Evolutionary conservation across 306 rosid genomes (phyloP), one percentile per base, ranked within the genome.

Genomic region (Rosa rugosa): DNA sequence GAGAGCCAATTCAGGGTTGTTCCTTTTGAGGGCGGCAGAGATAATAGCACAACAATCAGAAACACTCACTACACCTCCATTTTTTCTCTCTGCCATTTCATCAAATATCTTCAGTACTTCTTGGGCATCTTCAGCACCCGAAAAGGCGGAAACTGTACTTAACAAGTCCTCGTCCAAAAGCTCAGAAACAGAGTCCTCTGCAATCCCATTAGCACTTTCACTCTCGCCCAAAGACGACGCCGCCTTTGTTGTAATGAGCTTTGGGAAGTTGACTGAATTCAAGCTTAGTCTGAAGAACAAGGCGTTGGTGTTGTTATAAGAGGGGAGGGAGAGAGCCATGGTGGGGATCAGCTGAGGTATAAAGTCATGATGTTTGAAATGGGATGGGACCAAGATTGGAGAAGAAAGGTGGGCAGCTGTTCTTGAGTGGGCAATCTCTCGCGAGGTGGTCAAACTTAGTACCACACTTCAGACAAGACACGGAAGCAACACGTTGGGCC

Each of bases 1-100:
- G 77, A 92, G 78, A 44, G 97, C 94, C 78, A 95, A 82, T 62
- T 89, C 92, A 4, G 80, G 82, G 76, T 95, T 93, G 76, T 83
- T 91, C 47, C 93, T 83, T 41, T 83, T 83, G 75, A 95, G 91
- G 1, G 98, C 91, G 5, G 93, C 91, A 7, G 93, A 75, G 4
- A 92, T 84, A 14, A 95, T 85, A 74, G 84, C 72, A 75, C 90
- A 81, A 80, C 91, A 88, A 71, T 92, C 97, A 9, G 86, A 57
- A 11, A 78, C 77, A 54, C 88, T 80, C 40, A 95, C 93, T 0
- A 86, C 73, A 14, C 97, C 98, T 0, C 69, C 83, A 60, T 62
- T 84, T 18, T 66, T 84, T 16, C 77, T 78, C 56, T 68, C 44
- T 36, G 84, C 57, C 38, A 50, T 65, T n/a, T 88, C 90, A 34